Evolutionary conservation across 768 basidiomycete species (phyloP).

Genomic region (Boletus insuetus): DNA sequence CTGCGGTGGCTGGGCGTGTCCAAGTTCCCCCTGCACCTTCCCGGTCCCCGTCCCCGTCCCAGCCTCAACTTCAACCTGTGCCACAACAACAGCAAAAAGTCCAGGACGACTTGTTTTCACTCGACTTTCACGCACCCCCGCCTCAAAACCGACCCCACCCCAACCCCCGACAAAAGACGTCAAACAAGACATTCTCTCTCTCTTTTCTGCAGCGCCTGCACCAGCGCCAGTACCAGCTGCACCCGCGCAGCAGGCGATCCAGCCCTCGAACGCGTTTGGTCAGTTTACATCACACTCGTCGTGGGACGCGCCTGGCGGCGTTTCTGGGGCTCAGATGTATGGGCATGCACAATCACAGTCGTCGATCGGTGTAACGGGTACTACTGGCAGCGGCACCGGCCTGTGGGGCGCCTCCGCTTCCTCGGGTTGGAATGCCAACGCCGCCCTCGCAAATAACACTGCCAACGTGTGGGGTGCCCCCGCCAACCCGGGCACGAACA

Average conservation of each 20-base stretch:
- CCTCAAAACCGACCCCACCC: conserved; percentile 21
- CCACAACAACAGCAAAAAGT: conserved; percentile 34
- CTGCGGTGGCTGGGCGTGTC: conserved; percentile 39
- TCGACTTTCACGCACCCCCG: conserved; percentile 76
- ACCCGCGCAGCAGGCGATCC: conserved; percentile 17
- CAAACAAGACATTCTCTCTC: conserved; percentile 82
- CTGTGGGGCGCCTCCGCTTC: conserved; percentile 55
- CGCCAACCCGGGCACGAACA: conserved; percentile 12
- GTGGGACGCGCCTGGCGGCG: conserved; percentile 26
- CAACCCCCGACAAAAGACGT: conserved; percentile 60
- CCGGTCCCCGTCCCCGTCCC: conserved; percentile 12
- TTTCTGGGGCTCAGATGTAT: background rate
- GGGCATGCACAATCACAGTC: conserved; percentile 16
- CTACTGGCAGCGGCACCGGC: conserved; percentile 41
- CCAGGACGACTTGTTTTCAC: conserved; percentile 71
- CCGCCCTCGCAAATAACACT: conserved; percentile 17
- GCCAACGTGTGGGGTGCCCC: conserved; percentile 35
- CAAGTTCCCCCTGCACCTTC: conserved; percentile 4
- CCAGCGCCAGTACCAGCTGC: conserved; percentile 18
- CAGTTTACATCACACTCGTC: conserved; percentile 33
- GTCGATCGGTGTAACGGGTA: conserved; percentile 53
- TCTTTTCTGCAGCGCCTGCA: conserved; percentile 56
- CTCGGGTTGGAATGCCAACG: conserved; percentile 55
- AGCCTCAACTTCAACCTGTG: conserved; percentile 7
- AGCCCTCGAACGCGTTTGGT: conserved; percentile 32